Percentiles rank a stretch among this genome's conserved stretches.
phyloP scores from a whole-genome alignment of 2,329 filamentous ascomycete species.

The Hypoxylon sp. region DNA sequence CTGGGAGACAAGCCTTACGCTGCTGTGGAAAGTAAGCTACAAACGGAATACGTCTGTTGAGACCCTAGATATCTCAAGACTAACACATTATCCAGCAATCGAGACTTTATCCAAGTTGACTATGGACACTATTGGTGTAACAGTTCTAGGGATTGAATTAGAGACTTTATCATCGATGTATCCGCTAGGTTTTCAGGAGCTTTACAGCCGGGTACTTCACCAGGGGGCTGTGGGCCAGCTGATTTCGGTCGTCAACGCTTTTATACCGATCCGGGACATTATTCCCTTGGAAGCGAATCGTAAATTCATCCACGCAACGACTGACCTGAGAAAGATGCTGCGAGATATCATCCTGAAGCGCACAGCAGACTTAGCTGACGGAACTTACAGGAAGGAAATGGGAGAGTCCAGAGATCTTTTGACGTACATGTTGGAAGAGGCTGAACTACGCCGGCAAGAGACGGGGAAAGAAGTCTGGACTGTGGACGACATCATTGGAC shows the following conservation, averaged over 20 bases:
- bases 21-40: conserved; percentile 50
- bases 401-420: conserved; percentile 48
- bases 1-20: conserved; percentile 45
- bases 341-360: conserved; percentile 53
- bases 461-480: conserved; percentile 50
- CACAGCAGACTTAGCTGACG: conserved; percentile 49
- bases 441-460: conserved; percentile 40
- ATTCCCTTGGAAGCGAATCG: conserved; percentile 59
- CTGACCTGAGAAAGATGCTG: conserved; percentile 55
- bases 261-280: conserved; percentile 54
- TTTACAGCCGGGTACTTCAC: conserved; percentile 55
- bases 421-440: conserved; percentile 54
- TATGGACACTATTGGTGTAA: conserved; percentile 56
- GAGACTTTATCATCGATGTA: conserved; percentile 48
- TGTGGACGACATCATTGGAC: conserved; percentile 53
- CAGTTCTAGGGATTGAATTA: conserved; percentile 56
- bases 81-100: conserved; percentile 46
- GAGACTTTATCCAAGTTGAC: conserved; percentile 52
- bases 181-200: conserved; percentile 49
- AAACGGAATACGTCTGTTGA: neutral
- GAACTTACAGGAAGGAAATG: conserved; percentile 42
- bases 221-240: conserved; percentile 50
- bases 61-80: neutral
- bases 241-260: conserved; percentile 54
- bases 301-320: conserved; percentile 55